Evolutionary conservation across 495 filamentous ascomycete species (phyloP).

Genomic region (Talaromyces adpressus): DNA sequence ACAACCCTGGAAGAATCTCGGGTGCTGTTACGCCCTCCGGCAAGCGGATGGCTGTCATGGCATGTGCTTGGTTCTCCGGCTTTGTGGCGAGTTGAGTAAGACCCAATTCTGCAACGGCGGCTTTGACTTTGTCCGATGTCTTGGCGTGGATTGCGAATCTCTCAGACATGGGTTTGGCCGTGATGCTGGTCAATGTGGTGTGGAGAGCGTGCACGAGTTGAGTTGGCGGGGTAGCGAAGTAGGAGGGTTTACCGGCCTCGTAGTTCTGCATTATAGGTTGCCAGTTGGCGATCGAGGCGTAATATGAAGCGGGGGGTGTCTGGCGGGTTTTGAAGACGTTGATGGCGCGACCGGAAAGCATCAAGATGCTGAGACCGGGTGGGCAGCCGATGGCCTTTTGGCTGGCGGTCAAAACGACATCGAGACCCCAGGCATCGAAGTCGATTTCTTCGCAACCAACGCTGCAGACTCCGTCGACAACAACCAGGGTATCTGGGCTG

Average conservation of each 20-base stretch:
- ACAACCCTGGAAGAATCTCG: conserved; percentile 75
- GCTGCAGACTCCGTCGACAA: conserved; percentile 95
- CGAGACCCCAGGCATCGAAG: conserved; percentile 91
- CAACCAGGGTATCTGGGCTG: conserved; percentile 79
- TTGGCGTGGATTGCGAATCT: conserved; percentile 73
- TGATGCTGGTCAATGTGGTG: conserved; percentile 84
- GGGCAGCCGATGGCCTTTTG: conserved; percentile 97
- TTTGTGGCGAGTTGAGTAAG: conserved; percentile 78
- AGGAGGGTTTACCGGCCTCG: conserved; percentile 91
- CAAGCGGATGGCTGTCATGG: conserved; percentile 96
- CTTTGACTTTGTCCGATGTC: conserved; percentile 76
- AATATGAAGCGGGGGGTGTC: conserved; percentile 77
- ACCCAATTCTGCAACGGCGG: conserved; percentile 67
- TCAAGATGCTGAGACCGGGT: conserved; percentile 85
- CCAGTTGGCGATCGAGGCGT: conserved; percentile 95
- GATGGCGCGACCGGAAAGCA: conserved; percentile 87
- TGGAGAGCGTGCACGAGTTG: conserved; percentile 92
- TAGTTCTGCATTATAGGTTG: conserved; percentile 98
- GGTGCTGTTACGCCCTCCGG: conserved; percentile 73
- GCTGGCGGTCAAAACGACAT: conserved; percentile 86
- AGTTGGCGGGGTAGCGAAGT: conserved; percentile 94
- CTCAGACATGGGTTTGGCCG: conserved; percentile 65
- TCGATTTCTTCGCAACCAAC: conserved; percentile 92
- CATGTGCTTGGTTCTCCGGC: conserved; percentile 86
- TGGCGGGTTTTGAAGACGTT: conserved; percentile 70